phyloP scores from a whole-genome alignment of 2,329 filamentous ascomycete genomes.

The Diaporthe humulicola region DNA sequence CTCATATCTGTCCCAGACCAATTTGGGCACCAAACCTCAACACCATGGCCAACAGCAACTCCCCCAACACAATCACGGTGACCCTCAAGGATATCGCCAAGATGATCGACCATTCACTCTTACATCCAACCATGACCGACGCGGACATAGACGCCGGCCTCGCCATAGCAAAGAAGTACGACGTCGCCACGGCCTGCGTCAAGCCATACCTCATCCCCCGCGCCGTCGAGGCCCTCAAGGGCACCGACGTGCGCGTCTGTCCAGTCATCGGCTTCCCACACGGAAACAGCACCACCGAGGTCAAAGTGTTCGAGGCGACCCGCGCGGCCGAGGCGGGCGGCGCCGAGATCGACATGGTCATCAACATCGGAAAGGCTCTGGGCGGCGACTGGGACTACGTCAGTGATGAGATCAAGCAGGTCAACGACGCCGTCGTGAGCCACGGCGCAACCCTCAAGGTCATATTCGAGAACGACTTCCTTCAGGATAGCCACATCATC shows the following conservation, averaged over 20 bases:
- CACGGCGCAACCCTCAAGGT: constrained; percentile 57
- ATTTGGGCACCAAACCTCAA: neutral
- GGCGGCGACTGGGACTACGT: constrained; percentile 70
- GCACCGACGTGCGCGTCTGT: constrained; percentile 64
- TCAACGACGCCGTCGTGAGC: constrained; percentile 61
- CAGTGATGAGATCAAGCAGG: constrained; percentile 60
- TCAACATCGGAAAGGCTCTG: constrained; percentile 71
- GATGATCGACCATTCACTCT: constrained; percentile 72
- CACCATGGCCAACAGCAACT: neutral
- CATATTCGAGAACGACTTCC: constrained; percentile 73
- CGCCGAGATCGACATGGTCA: constrained; percentile 71
- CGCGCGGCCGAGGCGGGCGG: constrained; percentile 62
- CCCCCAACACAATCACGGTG: constrained; percentile 51
- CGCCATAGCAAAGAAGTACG: constrained; percentile 58
- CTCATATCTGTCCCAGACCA: neutral
- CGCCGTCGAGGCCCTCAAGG: constrained; percentile 60
- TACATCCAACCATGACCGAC: constrained; percentile 74
- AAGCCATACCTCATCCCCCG: constrained; percentile 67
- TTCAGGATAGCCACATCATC: constrained; percentile 62
- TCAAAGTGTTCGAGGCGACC: constrained; percentile 67
- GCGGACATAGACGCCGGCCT: constrained; percentile 64
- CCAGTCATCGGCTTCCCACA: constrained; percentile 73
- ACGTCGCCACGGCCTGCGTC: constrained; percentile 69
- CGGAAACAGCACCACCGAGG: constrained; percentile 66
- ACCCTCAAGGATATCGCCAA: constrained; percentile 62